Evolutionary conservation across 306 rosid species (phyloP).

Genomic region (Malus domestica): ASM211411v1 NC_041792.1:31374907-31375406

Average conservation of each 20-base stretch:
- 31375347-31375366: background rate
- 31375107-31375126: background rate
- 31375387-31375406: background rate
- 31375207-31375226: background rate
- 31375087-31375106: background rate
- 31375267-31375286: background rate
- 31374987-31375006: background rate
- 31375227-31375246: background rate
- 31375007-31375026: background rate
- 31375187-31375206: background rate
- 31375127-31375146: background rate
- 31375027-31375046: background rate
- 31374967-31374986: background rate
- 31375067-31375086: background rate
- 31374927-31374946: background rate
- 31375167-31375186: background rate
- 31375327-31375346: too few species aligned
- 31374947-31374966: background rate
- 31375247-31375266: background rate
- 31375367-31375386: slow-evolving; percentile 1
- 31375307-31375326: background rate
- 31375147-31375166: slow-evolving; percentile 6
- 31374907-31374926: background rate
- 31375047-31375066: background rate
- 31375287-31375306: background rate